Evolutionary conservation across 75 land plant genomes (phyloP).

Genomic region (Cryptomeria japonica): DNA sequence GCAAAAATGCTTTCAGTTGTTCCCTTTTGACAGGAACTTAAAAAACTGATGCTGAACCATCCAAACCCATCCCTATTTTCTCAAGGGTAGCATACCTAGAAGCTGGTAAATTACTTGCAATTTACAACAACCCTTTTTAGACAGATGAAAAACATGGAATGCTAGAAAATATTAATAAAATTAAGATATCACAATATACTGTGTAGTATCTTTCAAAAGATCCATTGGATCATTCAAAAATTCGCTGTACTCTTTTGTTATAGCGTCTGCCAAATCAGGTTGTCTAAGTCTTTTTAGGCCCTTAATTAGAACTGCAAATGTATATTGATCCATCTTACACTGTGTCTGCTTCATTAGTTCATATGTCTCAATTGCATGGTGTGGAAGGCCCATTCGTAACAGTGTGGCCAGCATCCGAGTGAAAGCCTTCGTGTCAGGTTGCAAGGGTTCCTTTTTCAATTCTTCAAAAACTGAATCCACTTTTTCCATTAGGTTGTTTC

Average conservation of each 20-base stretch:
- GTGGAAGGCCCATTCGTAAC: slow-evolving; percentile 10
- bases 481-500: slow-evolving; percentile 33
- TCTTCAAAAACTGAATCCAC: slow-evolving; percentile 24
- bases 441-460: slow-evolving; percentile 33
- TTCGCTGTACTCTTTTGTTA: slow-evolving; percentile 37
- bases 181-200: slow-evolving; percentile 3
- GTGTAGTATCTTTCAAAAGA: slow-evolving; percentile 21
- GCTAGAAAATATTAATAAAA: not conserved
- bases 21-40: not conserved
- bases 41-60: not conserved
- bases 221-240: slow-evolving; percentile 30
- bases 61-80: not conserved
- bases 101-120: not conserved
- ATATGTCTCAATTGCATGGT: slow-evolving; percentile 38
- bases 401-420: slow-evolving; percentile 30
- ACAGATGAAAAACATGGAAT: not conserved
- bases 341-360: slow-evolving; percentile 40
- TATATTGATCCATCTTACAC: slow-evolving; percentile 39
- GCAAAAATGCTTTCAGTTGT: not conserved
- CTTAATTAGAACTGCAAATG: slow-evolving; percentile 41
- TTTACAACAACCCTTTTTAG: not conserved
- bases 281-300: slow-evolving; percentile 35
- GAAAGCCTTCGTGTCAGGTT: slow-evolving; percentile 43
- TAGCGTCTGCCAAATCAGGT: slow-evolving; percentile 14
- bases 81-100: not conserved